Conservation (phyloP, 129 eudicot species). For the Heracleum sosnowskyi region DNA sequence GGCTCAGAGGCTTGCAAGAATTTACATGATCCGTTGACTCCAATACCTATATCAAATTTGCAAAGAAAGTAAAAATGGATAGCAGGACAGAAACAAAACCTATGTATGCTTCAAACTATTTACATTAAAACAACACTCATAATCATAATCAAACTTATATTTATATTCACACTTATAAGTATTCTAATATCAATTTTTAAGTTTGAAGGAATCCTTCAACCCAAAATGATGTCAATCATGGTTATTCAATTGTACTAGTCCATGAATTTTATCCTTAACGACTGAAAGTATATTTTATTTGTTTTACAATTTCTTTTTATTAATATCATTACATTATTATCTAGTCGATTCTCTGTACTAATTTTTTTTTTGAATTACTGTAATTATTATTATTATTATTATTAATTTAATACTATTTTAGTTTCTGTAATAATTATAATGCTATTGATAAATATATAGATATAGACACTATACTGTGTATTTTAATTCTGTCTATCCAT, state of each 20-base stretch:
- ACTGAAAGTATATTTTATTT: not conserved
- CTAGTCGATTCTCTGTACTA: not conserved
- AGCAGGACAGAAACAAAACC: not conserved
- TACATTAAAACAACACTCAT: not conserved
- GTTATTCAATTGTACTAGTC: not conserved
- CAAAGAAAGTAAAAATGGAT: not conserved
- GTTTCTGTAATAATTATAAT: no score
- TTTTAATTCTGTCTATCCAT: not conserved
- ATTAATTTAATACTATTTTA: not conserved
- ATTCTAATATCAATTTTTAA: not conserved
- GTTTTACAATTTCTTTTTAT: no score
- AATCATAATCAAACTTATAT: not conserved
- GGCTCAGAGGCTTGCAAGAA: constrained; percentile 83
- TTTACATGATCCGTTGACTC: constrained; percentile 96
- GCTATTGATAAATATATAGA: not conserved
- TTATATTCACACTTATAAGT: not conserved
- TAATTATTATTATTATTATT: no score
- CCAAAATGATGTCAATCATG: not conserved
- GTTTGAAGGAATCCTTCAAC: not conserved
- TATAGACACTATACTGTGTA: not conserved
- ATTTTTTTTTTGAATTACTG: not conserved
- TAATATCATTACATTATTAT: not conserved
- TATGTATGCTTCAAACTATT: not conserved
- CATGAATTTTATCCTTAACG: not conserved
- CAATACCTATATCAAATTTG: constrained; percentile 52